Evolutionary conservation across 768 basidiomycete genomes (phyloP), one percentile per base, ranked within the genome.

Genomic region (Clathrus columnatus): DNA sequence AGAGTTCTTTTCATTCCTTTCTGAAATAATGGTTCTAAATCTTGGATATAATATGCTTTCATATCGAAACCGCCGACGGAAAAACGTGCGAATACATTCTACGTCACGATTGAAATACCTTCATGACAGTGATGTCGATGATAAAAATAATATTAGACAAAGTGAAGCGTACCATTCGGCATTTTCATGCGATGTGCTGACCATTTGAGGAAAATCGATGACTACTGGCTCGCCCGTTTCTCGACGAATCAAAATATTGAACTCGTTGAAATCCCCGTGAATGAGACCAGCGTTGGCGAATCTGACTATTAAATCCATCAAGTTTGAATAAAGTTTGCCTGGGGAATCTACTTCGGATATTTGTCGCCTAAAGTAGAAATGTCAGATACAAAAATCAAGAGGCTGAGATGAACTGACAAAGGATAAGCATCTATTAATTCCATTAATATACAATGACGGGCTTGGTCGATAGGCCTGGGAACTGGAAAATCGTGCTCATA

Each of bases 51-150:
- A 69, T 0, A 77, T 72, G 57, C 91, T 93, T 70, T 98, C 96
- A 67, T 95, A 99, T 57, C 84, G 81, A 72, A 97, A 98, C 23
- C 94, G 75, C 57, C 91, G 78, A 63, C 76, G 78, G 75, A 99
- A 98, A 73, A 96, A 99, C 7, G 80, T 84, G 29, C 92, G 80
- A 62, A 99, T 92, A 68, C 96, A 97, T 57, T 95, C 87, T 7
- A 99, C 96, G 69, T 99, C 96, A 20, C 96, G 85, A 69, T 98
- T 95, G 72, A 99, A 99, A 72, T 96, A 99, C 91, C 94, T 95
- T 59, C 32, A 43, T 7, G 16, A 18, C 27, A 29, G 14, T 28
- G 30, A 24, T 28, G 46, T 36, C 20, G 29, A 23, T 17, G 47
- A 44, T 18, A 11, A 5, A 2, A 24, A 14, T 24, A 1, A 49